Base-by-base conservation (phyloP, 257 asterid genomes). In the Plantago elongata region DNA sequence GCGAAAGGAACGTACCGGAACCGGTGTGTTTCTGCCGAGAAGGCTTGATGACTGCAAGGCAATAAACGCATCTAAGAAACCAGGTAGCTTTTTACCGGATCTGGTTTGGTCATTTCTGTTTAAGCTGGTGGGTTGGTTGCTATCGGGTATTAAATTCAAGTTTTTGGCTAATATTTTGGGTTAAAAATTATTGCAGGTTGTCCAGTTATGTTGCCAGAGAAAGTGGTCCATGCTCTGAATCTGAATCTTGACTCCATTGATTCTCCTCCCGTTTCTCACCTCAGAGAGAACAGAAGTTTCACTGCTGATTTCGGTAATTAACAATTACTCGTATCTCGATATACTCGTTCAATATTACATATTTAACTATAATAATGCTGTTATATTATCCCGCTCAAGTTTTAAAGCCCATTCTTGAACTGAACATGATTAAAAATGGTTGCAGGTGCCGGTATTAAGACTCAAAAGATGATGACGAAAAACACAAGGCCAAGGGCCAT, bases 21-120 rank as follows among this genome's bases (percentile, higher is more conserved):
- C 98, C 9, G 98, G 96, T 0, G 98, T 91, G 45, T 91, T 91
- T 62, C 61, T 91, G 63, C 98, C 98, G 9, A 64, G 94, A 61
- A 71, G 79, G 65, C 9, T 57, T 7, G 83, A 75, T 9, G 4
- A 81, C 27, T n/a, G 14, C 4, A 46, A 45, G 62, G 62, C 86
- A 1, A 3, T 73, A 9, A 82, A 69, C 44, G 61, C 79, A 9
- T 80, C 82, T 50, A 84, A 71, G 69, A 83, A 87, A 48, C 64
- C 75, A 67, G 95, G 96, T 85, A 3, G 9, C 27, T 61, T 64
- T 8, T 15, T 14, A 4, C 57, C 54, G 9, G 51, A 37, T 38
- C 46, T 46, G 37, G 27, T 43, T 43, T 52, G 9, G n/a, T 40
- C 9, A 9, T 45, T 17, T 45, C 12, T 45, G 12, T 45, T 45